Base-by-base conservation (phyloP, 2,329 filamentous ascomycete species). In the Coleophoma crateriformis region DNA sequence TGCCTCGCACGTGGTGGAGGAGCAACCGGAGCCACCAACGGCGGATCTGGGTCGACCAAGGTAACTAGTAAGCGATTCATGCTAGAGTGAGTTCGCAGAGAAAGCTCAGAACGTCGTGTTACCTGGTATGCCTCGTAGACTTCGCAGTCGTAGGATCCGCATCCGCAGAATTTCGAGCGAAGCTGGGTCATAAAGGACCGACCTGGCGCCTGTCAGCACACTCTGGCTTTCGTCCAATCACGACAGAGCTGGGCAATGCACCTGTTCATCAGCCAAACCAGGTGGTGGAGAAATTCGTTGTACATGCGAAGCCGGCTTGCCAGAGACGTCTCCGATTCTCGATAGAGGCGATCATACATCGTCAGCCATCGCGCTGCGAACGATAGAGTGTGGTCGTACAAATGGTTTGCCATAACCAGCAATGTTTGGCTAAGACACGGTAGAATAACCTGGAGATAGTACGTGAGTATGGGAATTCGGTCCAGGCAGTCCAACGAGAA, bases 321-420 rank as follows among this genome's bases (percentile, higher is more conserved):
- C 2, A 84, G 65, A 6, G 68, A 67, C 33, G 79, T 70, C 0
- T 68, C 72, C 3, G 72, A 73, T 58, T 83, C 77, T 20, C 74
- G 69, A 7, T 70, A 72, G 71, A 84, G 72, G 5, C 68, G 65
- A 61, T 81, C 71, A 58, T 76, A 80, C 78, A 84, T 82, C 55
- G 71, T 72, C 39, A 73, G 71, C 81, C 81, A 84, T 48, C 79
- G 72, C 34, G 71, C 66, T 52, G 75, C 70, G 48, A 71, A 73
- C 15, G 69, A 67, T 39, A 74, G 55, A 4, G 68, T 68, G 34
- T 68, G 72, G 58, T 82, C 74, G 33, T 79, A 72, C 57, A 79
- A 75, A 61, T 73, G 73, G 8, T 51, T 53, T 38, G 65, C 72
- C 54, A 84, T 82, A 52, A 82, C 78, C 39, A 69, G 63, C 14